These are phyloP conservation scores for Aschersonia sp. DNA, from an alignment of 2,329 filamentous ascomycete species.

Conservation along the genomic window DNA sequence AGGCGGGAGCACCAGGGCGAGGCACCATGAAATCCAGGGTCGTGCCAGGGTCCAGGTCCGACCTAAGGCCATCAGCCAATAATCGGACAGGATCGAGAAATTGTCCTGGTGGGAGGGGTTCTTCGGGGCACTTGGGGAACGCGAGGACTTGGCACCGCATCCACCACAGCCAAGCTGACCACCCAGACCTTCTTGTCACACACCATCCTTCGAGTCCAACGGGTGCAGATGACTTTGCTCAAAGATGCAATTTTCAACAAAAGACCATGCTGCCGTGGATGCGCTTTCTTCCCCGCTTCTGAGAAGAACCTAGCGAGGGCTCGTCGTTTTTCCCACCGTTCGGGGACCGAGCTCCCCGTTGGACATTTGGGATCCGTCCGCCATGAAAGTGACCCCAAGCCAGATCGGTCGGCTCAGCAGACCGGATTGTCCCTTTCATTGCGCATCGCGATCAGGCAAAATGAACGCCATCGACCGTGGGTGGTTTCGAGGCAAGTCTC, in stretches of 20 bases:
- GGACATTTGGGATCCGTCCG: no score
- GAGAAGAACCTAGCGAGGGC: background rate
- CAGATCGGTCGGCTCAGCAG: background rate
- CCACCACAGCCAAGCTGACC: background rate
- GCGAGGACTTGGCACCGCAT: constrained; percentile 1
- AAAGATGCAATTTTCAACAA: constrained; percentile 12
- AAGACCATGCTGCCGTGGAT: constrained; percentile 10
- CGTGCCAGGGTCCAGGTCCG: constrained; percentile 11
- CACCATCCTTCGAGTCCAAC: background rate
- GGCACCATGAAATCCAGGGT: constrained; percentile 11
- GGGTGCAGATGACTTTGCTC: background rate
- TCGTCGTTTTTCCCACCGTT: background rate
- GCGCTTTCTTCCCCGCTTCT: constrained; percentile 7
- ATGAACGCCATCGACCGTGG: background rate
- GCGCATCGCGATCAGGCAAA: background rate
- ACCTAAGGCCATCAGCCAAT: constrained; percentile 14
- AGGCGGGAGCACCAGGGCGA: background rate
- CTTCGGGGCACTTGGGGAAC: constrained; percentile 3
- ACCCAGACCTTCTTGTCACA: background rate
- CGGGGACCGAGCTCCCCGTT: no score
- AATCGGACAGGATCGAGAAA: constrained; percentile 19
- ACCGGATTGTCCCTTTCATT: background rate
- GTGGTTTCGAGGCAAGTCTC: background rate
- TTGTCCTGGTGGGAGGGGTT: constrained; percentile 3
- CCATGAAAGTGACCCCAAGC: no score